Evolutionary conservation across 2,329 filamentous ascomycete genomes (phyloP).

Genomic region (Ophiostoma sp.): DNA sequence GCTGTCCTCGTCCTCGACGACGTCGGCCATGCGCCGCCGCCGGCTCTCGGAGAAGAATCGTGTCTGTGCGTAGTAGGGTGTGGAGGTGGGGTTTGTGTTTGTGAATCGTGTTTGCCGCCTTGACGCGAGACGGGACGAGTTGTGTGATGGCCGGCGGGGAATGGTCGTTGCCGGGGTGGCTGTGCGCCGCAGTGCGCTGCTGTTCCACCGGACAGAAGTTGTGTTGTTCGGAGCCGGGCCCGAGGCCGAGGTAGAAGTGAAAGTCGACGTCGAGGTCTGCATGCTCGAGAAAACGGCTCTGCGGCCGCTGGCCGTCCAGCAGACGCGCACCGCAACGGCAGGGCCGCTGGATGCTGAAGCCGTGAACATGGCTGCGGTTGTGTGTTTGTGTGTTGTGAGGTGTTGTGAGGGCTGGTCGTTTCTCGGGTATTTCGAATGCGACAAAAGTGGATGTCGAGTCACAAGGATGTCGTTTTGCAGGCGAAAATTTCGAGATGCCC

Average conservation of each 20-base stretch:
- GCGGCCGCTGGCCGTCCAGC: conserved; percentile 21
- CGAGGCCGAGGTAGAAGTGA: conserved; percentile 12
- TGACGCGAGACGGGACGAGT: not conserved
- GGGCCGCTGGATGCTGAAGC: conserved; percentile 24
- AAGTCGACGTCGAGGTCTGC: not conserved
- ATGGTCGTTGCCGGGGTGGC: not conserved
- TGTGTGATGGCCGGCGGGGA: not conserved
- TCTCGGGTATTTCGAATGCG: not conserved
- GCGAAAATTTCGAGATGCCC: not conserved
- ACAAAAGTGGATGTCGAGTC: not conserved
- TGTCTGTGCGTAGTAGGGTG: conserved; percentile 17
- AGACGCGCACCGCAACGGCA: conserved; percentile 21
- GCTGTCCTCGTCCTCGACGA: conserved; percentile 48
- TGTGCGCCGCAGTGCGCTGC: conserved; percentile 13
- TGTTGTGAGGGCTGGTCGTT: not conserved
- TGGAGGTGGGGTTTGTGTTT: not conserved
- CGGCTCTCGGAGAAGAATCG: conserved; percentile 34
- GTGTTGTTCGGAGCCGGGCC: conserved; percentile 2
- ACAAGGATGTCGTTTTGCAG: not conserved
- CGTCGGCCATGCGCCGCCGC: conserved; percentile 30
- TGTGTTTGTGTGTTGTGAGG: not conserved
- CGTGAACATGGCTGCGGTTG: conserved; percentile 16
- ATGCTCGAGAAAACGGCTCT: conserved; percentile 7
- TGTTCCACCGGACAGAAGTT: conserved; percentile 18
- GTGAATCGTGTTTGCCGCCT: conserved; percentile 1